phyloP scores from a whole-genome alignment of 192 early-diverging fungal species.

The Coemansia sp. region DNA sequence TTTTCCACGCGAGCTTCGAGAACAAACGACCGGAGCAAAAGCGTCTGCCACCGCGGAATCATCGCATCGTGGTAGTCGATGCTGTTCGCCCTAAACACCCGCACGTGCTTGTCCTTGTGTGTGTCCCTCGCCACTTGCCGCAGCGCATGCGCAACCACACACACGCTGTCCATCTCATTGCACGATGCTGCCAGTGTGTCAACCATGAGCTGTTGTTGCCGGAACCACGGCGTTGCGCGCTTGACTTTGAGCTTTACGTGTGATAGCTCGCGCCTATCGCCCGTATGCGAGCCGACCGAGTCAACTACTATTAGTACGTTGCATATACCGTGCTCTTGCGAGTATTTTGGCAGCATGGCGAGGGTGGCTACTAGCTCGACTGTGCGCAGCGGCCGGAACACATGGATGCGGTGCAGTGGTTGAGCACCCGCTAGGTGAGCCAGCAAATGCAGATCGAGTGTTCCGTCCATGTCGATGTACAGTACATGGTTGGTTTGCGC shows the following conservation, averaged over 20 bases:
- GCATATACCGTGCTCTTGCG: neutral
- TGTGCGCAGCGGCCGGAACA: constrained; percentile 34
- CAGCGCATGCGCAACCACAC: constrained; percentile 28
- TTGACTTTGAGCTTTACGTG: constrained; percentile 18
- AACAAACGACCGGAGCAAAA: constrained; percentile 29
- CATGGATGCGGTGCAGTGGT: constrained; percentile 24
- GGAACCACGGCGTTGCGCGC: constrained; percentile 43
- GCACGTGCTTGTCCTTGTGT: constrained; percentile 5
- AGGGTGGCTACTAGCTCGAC: constrained; percentile 32
- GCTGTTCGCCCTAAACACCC: constrained; percentile 5
- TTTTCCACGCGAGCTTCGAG: constrained; percentile 12
- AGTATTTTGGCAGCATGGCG: constrained; percentile 27
- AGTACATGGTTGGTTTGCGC: constrained; percentile 18
- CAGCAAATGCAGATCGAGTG: constrained; percentile 15
- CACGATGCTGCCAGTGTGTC: constrained; percentile 31
- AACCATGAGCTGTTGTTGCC: constrained; percentile 40
- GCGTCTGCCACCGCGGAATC: constrained; percentile 40
- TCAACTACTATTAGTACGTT: constrained; percentile 19
- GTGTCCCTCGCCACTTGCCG: constrained; percentile 11
- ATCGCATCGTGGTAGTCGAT: constrained; percentile 37
- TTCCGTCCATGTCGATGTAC: constrained; percentile 36
- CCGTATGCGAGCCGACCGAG: constrained; percentile 28
- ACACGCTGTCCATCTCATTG: constrained; percentile 15
- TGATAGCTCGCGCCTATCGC: constrained; percentile 24
- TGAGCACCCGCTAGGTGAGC: neutral